Conservation (phyloP, 208 protist species). For the Tritrichomonas foetus region DNA sequence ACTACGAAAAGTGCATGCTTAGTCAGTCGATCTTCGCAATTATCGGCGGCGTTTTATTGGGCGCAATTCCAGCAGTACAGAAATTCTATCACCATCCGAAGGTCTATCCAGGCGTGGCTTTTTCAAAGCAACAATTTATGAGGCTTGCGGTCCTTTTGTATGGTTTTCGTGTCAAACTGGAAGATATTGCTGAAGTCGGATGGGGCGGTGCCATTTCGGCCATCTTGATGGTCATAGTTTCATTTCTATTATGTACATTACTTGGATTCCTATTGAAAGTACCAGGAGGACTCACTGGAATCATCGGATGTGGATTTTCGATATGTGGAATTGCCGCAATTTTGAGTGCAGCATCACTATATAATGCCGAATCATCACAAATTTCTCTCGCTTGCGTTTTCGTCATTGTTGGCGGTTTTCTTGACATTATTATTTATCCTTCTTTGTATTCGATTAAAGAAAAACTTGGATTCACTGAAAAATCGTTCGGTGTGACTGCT, state of each 20-base stretch:
- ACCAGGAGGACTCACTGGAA: background rate
- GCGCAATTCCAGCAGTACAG: background rate
- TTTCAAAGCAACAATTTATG: background rate
- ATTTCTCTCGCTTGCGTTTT: background rate
- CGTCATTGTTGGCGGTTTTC: background rate
- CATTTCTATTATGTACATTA: background rate
- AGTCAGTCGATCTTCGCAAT: too few relatives aligned
- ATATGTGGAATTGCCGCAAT: background rate
- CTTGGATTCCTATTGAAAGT: too few relatives aligned
- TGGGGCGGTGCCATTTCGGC: background rate
- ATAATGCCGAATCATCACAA: background rate
- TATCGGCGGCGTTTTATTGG: background rate
- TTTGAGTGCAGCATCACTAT: background rate
- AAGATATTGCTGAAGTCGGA: background rate
- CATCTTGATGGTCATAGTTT: background rate
- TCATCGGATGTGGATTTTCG: background rate
- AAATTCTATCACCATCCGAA: background rate
- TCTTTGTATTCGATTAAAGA: background rate
- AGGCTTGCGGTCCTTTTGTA: background rate
- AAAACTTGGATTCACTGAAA: background rate
- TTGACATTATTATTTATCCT: slow-evolving; percentile 15
- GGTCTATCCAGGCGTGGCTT: background rate
- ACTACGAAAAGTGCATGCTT: background rate
- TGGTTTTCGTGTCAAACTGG: background rate
- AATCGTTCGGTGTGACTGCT: background rate